Conservation (phyloP, 2,329 filamentous ascomycete genomes). For the Trichophyton simii region DNA sequence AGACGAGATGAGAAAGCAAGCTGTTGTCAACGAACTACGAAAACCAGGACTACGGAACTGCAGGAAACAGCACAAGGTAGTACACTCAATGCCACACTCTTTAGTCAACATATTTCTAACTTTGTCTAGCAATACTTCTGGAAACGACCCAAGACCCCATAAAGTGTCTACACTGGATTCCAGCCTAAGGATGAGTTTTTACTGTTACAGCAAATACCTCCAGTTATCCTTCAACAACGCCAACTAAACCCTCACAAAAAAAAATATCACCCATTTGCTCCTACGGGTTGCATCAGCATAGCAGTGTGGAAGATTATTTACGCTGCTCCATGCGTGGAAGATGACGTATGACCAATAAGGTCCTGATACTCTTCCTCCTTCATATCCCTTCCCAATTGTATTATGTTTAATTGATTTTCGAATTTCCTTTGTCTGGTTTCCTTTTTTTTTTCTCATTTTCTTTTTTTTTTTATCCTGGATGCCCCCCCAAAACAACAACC, state of each 20-base stretch:
- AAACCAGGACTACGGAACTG: conserved; percentile 84
- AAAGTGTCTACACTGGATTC: not conserved
- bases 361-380: not conserved
- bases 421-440: not conserved
- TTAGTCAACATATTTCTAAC: conserved; percentile 6
- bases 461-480: too few species aligned
- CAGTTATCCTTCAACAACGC: not conserved
- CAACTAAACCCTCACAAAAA: not conserved
- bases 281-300: not conserved
- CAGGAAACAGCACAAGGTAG: conserved; percentile 93
- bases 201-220: not conserved
- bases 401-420: conserved; percentile 2
- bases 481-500: not conserved
- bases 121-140: conserved; percentile 54
- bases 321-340: not conserved
- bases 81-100: conserved; percentile 16
- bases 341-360: not conserved
- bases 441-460: not conserved
- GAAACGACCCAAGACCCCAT: conserved; percentile 46
- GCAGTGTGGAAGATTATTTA: not conserved
- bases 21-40: conserved; percentile 71
- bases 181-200: not conserved
- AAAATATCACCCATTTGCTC: not conserved
- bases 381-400: not conserved
- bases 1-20: conserved; percentile 63